A percentile compares a stretch with the other conserved stretches of the same genome.
Evolutionary conservation across 805 yeast species (phyloP).

Genomic region (Danielia reshetovae): DNA sequence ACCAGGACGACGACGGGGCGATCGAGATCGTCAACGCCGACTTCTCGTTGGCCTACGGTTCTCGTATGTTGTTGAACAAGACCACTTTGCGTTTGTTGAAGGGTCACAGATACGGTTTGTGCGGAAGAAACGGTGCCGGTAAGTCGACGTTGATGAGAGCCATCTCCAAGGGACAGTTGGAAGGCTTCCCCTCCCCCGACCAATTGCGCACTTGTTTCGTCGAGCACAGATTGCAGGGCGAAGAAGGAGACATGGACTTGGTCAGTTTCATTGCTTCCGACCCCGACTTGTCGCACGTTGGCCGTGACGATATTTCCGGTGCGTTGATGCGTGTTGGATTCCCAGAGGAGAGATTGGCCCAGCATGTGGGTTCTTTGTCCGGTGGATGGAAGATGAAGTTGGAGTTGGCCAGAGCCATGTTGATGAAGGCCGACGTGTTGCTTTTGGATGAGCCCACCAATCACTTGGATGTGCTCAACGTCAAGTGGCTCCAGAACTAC

Average conservation of each 20-base stretch:
- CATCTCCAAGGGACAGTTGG: slow-evolving; percentile 92
- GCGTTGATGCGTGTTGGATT: slow-evolving; percentile 88
- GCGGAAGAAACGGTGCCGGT: slow-evolving; percentile 99
- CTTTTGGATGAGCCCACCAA: slow-evolving; percentile 97
- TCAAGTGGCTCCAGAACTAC: slow-evolving; percentile 90
- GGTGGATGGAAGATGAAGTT: slow-evolving; percentile 99
- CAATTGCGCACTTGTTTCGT: slow-evolving; percentile 91
- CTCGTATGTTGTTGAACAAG: slow-evolving; percentile 93
- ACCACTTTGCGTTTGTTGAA: slow-evolving; percentile 81
- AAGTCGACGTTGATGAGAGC: slow-evolving; percentile 96
- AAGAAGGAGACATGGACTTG: slow-evolving; percentile 86
- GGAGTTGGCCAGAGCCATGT: slow-evolving; percentile 98
- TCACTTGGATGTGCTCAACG: slow-evolving; percentile 93
- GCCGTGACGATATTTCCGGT: slow-evolving; percentile 63
- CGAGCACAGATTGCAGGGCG: slow-evolving; percentile 94
- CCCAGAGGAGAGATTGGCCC: slow-evolving; percentile 83
- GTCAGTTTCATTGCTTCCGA: slow-evolving; percentile 86
- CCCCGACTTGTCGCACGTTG: slow-evolving; percentile 66
- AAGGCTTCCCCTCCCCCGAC: slow-evolving; percentile 91
- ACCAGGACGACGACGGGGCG: slow-evolving; percentile 71
- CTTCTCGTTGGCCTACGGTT: slow-evolving; percentile 95
- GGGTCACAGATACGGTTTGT: slow-evolving; percentile 96
- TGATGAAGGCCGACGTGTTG: slow-evolving; percentile 93
- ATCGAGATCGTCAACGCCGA: slow-evolving; percentile 90
- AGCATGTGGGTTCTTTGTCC: slow-evolving; percentile 88